A percentile compares a stretch with the other conserved stretches of the same genome.
Evolutionary conservation across 306 rosid genomes (phyloP).

Genomic region (Neltuma alba): DNA sequence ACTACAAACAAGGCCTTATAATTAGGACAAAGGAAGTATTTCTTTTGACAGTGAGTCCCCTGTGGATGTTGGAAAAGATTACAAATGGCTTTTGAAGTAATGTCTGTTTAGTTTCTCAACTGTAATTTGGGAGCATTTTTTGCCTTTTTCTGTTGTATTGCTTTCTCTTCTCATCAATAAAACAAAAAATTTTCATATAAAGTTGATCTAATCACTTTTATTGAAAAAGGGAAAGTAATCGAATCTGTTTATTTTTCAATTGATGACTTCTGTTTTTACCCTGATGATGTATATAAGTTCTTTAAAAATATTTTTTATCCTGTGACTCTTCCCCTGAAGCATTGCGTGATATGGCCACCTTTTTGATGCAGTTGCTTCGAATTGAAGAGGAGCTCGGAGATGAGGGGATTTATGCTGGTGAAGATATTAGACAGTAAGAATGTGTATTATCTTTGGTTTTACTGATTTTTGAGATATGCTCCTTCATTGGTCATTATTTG

Average conservation of each 20-base stretch:
- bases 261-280: not conserved
- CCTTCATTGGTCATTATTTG: conserved; percentile 27
- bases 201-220: not conserved
- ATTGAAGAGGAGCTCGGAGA: conserved; percentile 98
- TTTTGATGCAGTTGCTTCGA: conserved; percentile 76
- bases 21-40: too few relatives aligned
- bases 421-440: conserved; percentile 68
- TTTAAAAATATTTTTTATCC: not conserved
- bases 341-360: not conserved
- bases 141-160: not conserved
- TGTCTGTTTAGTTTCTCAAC: not conserved
- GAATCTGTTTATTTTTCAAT: not conserved
- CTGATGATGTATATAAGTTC: not conserved
- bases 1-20: too few relatives aligned
- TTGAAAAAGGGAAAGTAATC: not conserved
- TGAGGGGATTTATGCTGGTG: conserved; percentile 77
- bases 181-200: not conserved
- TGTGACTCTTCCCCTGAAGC: not conserved
- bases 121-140: not conserved
- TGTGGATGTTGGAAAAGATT: not conserved
- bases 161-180: not conserved
- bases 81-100: not conserved
- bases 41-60: not conserved
- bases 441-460: conserved; percentile 29
- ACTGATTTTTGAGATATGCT: conserved; percentile 31